Evolutionary conservation across 139 green algal species (phyloP), one percentile per base, ranked within the genome.

Genomic region (Auxenochlorella pyrenoidosa): DNA sequence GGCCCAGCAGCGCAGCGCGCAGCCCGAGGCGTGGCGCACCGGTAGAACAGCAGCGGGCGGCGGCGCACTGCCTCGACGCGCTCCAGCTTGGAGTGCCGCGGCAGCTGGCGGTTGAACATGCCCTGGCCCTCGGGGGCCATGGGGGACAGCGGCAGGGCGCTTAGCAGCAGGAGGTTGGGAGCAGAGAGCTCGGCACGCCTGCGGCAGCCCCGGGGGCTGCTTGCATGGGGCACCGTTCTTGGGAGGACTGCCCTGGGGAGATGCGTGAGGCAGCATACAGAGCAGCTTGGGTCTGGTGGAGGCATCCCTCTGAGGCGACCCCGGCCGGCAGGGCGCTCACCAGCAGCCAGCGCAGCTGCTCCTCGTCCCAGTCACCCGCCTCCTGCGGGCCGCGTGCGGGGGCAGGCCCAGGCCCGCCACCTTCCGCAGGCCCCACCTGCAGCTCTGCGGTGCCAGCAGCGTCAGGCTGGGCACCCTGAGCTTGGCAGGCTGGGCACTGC

Each of bases 21-120:
- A 63, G 13, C n/a, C 40, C 3, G 6, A 4, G 19, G 12, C 76
- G 26, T 15, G 18, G 0, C 70, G 1, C 10, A 54, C 84, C 84
- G 43, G 91, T 92, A 96, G 83, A 91, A 96, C 85, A 96, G 91
- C 85, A 96, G 90, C 2, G 94, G 93, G 22, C 51, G 82, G 13
- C 81, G 63, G n/a, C 75, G 32, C 26, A 90, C n/a, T 34, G 88
- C 41, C 43, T 90, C 71, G 51, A 95, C 41, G 43, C 59, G 44
- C 1, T 73, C 28, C n/a, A 96, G 47, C 4, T 80, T 82, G 41
- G 59, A 73, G 34, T 94, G 90, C 2, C 63, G 41, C 10, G 90
- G 87, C 43, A 94, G 66, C 34, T 60, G 43, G 26, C 82, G 54
- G 82, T 89, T 91, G 70, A 91, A 71, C 8, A 84, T 15, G 15